Evolutionary conservation across 1,139 yeast genomes (phyloP), one percentile per base, ranked within the genome.

Genomic region (Suhomyces kunorum): DNA sequence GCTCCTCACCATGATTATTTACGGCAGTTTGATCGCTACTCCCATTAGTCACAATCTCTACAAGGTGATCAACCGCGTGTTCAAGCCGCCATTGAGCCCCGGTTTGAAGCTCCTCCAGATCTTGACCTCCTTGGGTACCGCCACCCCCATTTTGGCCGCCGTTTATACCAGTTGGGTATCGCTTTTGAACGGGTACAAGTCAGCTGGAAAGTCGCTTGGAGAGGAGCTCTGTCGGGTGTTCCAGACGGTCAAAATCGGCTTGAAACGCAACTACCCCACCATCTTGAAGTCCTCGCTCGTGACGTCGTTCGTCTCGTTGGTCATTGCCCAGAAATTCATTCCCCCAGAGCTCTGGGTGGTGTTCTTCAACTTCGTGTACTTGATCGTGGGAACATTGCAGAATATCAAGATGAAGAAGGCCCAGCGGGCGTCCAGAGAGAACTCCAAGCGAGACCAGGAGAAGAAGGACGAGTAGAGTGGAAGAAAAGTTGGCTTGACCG

Each of bases 261-360:
- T 83, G 56, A 66, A 66, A 49, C 69, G 64, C 17, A 80, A 80
- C 39, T 76, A 80, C 49, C 54, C 71, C 46, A 66, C 77, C 5
- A 81, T 85, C n/a, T 66, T 83, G 51, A 77, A 74, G 51, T 71
- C 85, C 7, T 79, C 88, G 9, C 77, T 87, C 71, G 56, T 79
- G 31, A 76, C 88, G 6, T 80, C 87, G 25, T 81, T 86, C 9
- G 54, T 80, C 13, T 76, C 84, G 6, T 63, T 86, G 56, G 66
- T 80, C 1, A 50, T 84, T 40, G 95, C 96, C n/a, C 96, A 88
- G 59, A 79, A 72, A 43, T 84, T 76, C 55, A 58, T 88, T 23
- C 76, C 79, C 13, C 88, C 88, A 11, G 81, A 83, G 48, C 74
- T 84, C 34, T 88, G 96, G 96, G 88, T 87, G 7, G 87, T 87